phyloP scores from a whole-genome alignment of 2,329 filamentous ascomycete species.

The Fusarium dimerum region DNA sequence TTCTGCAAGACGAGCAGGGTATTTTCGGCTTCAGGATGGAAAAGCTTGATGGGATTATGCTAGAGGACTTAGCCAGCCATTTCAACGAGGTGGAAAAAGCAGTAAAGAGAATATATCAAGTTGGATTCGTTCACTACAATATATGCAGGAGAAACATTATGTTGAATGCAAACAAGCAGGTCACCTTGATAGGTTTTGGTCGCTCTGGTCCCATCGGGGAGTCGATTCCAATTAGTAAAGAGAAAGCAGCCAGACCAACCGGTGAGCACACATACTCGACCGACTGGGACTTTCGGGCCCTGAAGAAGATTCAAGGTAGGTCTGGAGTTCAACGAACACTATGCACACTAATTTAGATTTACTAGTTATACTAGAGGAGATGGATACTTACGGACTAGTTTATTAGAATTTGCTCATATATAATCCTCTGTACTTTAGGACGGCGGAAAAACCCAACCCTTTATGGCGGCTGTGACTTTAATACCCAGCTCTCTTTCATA shows the following conservation, averaged over 20 bases:
- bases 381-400: no score
- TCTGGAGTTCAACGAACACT: neutral
- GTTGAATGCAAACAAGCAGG: neutral
- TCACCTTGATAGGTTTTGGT: slow-evolving; percentile 3
- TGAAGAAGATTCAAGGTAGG: neutral
- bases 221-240: neutral
- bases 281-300: neutral
- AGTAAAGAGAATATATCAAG: neutral
- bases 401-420: no score
- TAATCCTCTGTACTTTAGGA: no score
- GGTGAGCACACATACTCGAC: neutral
- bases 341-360: neutral
- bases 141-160: slow-evolving; percentile 4
- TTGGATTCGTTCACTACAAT: slow-evolving; percentile 4
- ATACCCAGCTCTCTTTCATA: no score
- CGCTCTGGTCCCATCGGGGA: slow-evolving; percentile 1
- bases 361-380: neutral
- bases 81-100: neutral
- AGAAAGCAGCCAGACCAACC: neutral
- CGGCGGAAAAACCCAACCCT: no score
- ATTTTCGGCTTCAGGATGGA: slow-evolving; percentile 8
- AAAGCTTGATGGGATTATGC: neutral
- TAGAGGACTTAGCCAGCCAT: neutral
- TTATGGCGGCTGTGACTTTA: no score
- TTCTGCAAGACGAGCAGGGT: neutral